Conservation (phyloP, 495 filamentous ascomycete genomes). For the Cairneyella variabilis region DNA sequence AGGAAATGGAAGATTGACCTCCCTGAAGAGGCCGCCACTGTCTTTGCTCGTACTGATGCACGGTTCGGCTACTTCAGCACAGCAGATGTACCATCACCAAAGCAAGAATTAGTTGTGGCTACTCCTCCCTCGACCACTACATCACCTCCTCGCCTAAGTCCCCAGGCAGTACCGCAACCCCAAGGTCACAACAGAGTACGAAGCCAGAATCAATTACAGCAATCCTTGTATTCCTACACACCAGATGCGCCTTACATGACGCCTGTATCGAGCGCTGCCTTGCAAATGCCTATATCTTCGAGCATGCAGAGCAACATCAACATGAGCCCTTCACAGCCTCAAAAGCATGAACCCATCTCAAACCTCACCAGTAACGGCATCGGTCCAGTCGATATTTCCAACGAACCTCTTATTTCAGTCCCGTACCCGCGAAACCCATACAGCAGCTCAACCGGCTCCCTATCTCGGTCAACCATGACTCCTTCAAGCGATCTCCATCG, state of each 20-base stretch:
- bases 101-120: slow-evolving; percentile 16
- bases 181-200: slow-evolving; percentile 1
- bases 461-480: background rate
- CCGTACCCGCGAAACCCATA: slow-evolving; percentile 8
- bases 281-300: background rate
- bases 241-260: background rate
- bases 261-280: background rate
- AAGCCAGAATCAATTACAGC: slow-evolving; percentile 12
- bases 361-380: background rate
- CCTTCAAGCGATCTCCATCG: slow-evolving; percentile 20
- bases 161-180: slow-evolving; percentile 2
- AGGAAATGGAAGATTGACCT: slow-evolving; percentile 84
- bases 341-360: background rate
- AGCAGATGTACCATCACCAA: slow-evolving; percentile 51
- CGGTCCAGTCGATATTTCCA: slow-evolving; percentile 2
- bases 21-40: slow-evolving; percentile 72
- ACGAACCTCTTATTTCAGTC: slow-evolving; percentile 9
- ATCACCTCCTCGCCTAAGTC: slow-evolving; percentile 8
- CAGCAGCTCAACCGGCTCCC: background rate
- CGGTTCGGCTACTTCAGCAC: slow-evolving; percentile 51
- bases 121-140: slow-evolving; percentile 17
- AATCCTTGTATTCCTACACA: slow-evolving; percentile 21
- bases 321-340: background rate
- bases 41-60: slow-evolving; percentile 63
- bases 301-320: background rate